Base-by-base conservation (phyloP, 768 basidiomycete species). In the Leucogyrophana mollusca region DNA sequence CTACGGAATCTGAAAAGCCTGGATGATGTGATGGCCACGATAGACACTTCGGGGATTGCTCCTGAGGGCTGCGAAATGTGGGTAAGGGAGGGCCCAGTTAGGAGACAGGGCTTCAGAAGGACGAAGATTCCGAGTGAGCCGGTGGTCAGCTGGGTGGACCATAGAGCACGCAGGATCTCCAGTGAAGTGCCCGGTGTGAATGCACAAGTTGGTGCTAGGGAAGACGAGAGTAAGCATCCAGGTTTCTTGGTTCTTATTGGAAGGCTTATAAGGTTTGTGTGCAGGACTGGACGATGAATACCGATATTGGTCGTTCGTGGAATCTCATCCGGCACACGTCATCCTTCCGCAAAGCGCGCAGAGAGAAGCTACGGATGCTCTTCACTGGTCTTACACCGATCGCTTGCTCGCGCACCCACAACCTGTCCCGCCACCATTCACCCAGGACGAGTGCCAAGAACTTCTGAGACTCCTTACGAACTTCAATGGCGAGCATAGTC, bases 371-470 rank as follows among this genome's bases (percentile, higher is more conserved):
- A 72, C 85, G 56, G 86, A 91, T 44, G 78, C 79, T 0, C 68
- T 92, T 52, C 86, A 79, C 18, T 92, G 90, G 90, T 80, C 85
- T 8, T 89, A 85, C 66, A 85, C 89, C 3, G 89, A 90, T 57
- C 85, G 82, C 36, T 65, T 90, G 9, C 73, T 90, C 8, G 82
- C 85, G 1, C 74, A 82, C 11, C 69, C 80, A 9, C 72, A 72
- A 33, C 69, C 75, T 1, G 62, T 77, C 13, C 74, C 80, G 2
- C 76, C 87, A 1, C 87, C 89, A 0, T 91, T 92, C 61, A 74
- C 73, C 5, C 84, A 84, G 47, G 82, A 81, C 13, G 90, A 92
- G 61, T 91, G 87, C 54, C 80, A 85, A 42, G 86, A 90, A 52
- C 72, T 92, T 34, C 78, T 82, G 60, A 71, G 65, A 13, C 65